phyloP scores from a whole-genome alignment of 2,329 filamentous ascomycete species.

The Fonsecaea erecta region DNA sequence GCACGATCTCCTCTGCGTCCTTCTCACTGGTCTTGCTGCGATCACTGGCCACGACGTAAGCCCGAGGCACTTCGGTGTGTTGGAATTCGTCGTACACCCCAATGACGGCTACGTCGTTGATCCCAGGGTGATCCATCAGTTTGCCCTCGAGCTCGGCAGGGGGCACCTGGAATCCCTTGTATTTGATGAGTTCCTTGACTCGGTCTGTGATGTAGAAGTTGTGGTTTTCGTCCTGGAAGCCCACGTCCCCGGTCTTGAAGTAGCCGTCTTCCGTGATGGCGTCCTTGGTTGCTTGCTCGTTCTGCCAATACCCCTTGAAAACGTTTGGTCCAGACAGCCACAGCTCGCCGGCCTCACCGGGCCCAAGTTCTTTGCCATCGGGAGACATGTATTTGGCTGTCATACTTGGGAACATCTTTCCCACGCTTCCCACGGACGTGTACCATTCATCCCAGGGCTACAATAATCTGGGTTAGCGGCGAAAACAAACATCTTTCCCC shows the following conservation, averaged over 20 bases:
- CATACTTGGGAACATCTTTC: constrained; percentile 77
- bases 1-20: constrained; percentile 44
- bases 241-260: constrained; percentile 90
- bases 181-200: constrained; percentile 65
- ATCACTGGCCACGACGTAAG: constrained; percentile 54
- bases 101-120: constrained; percentile 55
- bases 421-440: constrained; percentile 76
- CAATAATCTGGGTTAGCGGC: constrained; percentile 61
- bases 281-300: constrained; percentile 60
- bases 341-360: constrained; percentile 70
- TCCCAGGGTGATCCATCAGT: constrained; percentile 49
- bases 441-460: constrained; percentile 79
- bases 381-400: constrained; percentile 76
- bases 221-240: constrained; percentile 72
- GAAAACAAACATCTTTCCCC: background rate
- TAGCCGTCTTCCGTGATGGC: constrained; percentile 69
- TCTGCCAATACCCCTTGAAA: constrained; percentile 67
- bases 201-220: constrained; percentile 92
- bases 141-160: constrained; percentile 56
- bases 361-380: constrained; percentile 62
- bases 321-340: constrained; percentile 68
- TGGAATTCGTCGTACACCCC: constrained; percentile 44
- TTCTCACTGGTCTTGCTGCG: constrained; percentile 47
- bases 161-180: constrained; percentile 56
- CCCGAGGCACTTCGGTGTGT: constrained; percentile 50